These are phyloP conservation scores for Phytophthora hibernalis DNA, from an alignment of 352 stramenopile genomes.

Conservation along the genomic window DNA sequence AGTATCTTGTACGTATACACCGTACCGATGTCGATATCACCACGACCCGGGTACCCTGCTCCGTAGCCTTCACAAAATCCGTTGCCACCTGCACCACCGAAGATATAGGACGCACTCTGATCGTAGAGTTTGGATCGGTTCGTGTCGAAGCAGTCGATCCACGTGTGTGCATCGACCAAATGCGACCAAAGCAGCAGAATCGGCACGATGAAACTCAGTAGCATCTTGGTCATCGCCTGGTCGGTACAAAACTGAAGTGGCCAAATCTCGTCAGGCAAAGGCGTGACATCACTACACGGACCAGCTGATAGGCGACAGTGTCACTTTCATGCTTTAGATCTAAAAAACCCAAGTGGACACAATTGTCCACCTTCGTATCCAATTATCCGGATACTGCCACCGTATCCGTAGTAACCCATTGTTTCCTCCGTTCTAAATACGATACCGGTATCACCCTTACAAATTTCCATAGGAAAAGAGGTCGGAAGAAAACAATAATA, in stretches of 20 bases:
- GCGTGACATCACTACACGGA: conserved; percentile 1
- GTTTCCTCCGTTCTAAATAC: not conserved
- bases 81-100: conserved; percentile 56
- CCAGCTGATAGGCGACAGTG: conserved; percentile 23
- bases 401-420: conserved; percentile 4
- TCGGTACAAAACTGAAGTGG: conserved; percentile 11
- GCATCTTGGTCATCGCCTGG: conserved; percentile 42
- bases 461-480: conserved; percentile 4
- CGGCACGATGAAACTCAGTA: not conserved
- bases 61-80: conserved; percentile 66
- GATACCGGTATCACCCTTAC: not conserved
- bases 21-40: conserved; percentile 48
- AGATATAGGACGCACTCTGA: conserved; percentile 65
- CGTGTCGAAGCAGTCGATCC: conserved; percentile 73
- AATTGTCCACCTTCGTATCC: conserved; percentile 6
- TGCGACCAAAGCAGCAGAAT: conserved; percentile 24
- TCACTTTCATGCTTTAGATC: too few relatives aligned
- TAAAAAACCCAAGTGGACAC: conserved; percentile 6
- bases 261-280: conserved; percentile 17
- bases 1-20: conserved; percentile 68
- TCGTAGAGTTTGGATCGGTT: conserved; percentile 70
- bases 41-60: conserved; percentile 57
- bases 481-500: conserved; percentile 7
- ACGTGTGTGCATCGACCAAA: conserved; percentile 55
- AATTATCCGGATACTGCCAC: not conserved